These are phyloP conservation scores for Talaromyces sp. DNA, from an alignment of 2,329 filamentous ascomycete genomes.

Conservation along the genomic window DNA sequence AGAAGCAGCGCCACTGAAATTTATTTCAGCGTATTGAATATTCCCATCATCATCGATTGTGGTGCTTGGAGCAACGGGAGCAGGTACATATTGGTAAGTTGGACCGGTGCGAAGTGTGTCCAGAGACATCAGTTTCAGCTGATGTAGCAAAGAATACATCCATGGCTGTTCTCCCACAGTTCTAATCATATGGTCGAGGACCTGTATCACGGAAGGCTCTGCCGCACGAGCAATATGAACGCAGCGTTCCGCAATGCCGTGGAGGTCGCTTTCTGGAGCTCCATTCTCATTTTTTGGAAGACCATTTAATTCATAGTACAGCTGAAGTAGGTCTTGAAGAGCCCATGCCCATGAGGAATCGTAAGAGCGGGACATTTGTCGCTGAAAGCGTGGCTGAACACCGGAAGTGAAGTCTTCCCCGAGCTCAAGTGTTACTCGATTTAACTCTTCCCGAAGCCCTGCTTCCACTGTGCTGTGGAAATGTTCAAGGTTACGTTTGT, in stretches of 20 bases:
- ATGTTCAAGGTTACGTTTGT: slow-evolving; percentile 84
- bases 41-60: slow-evolving; percentile 1
- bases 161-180: not conserved
- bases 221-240: slow-evolving; percentile 62
- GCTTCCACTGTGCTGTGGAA: slow-evolving; percentile 74
- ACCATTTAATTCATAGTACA: slow-evolving; percentile 97
- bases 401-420: slow-evolving; percentile 93
- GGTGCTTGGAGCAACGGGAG: not conserved
- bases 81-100: not conserved
- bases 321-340: slow-evolving; percentile 89
- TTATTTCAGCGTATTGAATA: not conserved
- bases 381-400: slow-evolving; percentile 89
- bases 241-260: slow-evolving; percentile 81
- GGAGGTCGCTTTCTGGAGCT: no score
- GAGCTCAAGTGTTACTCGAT: slow-evolving; percentile 92
- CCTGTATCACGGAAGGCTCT: not conserved
- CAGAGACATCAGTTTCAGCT: slow-evolving; percentile 99
- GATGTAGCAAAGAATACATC: slow-evolving; percentile 74
- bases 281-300: no score
- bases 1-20: not conserved
- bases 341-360: slow-evolving; percentile 99
- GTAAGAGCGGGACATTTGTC: slow-evolving; percentile 90
- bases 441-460: slow-evolving; percentile 83
- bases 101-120: slow-evolving; percentile 60
- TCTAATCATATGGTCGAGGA: not conserved